phyloP scores from a whole-genome alignment of 2,329 filamentous ascomycete species.

The Pestalotiopsis sp. region DNA sequence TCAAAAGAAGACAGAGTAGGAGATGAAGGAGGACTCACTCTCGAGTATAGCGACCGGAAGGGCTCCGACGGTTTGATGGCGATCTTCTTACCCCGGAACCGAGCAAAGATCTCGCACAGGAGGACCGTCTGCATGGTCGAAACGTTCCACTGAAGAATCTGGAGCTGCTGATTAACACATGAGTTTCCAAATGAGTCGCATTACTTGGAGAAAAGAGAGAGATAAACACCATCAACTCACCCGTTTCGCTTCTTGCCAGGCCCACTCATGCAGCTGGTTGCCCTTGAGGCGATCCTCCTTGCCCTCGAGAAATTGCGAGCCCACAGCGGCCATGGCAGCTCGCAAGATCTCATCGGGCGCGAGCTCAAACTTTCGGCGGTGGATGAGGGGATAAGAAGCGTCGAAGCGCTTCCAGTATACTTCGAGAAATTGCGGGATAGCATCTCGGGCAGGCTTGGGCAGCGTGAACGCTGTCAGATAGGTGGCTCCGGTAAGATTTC shows the following conservation, averaged over 20 bases:
- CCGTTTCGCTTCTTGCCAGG: constrained; percentile 49
- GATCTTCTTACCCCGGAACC: constrained; percentile 55
- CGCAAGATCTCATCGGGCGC: constrained; percentile 46
- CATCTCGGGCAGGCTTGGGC: constrained; percentile 37
- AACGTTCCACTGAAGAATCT: constrained; percentile 52
- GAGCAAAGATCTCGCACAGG: constrained; percentile 56
- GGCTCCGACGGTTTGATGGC: constrained; percentile 47
- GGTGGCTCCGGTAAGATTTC: constrained; percentile 36
- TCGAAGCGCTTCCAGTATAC: constrained; percentile 57
- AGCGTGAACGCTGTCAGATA: constrained; percentile 39
- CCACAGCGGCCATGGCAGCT: constrained; percentile 60
- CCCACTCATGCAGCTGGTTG: constrained; percentile 52
- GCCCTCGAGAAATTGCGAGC: constrained; percentile 50
- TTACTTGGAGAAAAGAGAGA: not conserved
- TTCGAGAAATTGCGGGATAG: constrained; percentile 52
- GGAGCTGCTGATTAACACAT: constrained; percentile 12
- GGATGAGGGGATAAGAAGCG: constrained; percentile 50
- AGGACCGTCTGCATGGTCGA: constrained; percentile 55
- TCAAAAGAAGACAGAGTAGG: constrained; percentile 28
- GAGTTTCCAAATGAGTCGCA: not conserved
- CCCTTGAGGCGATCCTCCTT: constrained; percentile 53
- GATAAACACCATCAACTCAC: constrained; percentile 38
- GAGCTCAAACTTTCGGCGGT: constrained; percentile 46
- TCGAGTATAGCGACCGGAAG: constrained; percentile 54
- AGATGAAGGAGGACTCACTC: constrained; percentile 48